These are phyloP conservation scores for Ilyonectria robusta DNA, from an alignment of 2,329 filamentous ascomycete species.

Conservation along the genomic window DNA sequence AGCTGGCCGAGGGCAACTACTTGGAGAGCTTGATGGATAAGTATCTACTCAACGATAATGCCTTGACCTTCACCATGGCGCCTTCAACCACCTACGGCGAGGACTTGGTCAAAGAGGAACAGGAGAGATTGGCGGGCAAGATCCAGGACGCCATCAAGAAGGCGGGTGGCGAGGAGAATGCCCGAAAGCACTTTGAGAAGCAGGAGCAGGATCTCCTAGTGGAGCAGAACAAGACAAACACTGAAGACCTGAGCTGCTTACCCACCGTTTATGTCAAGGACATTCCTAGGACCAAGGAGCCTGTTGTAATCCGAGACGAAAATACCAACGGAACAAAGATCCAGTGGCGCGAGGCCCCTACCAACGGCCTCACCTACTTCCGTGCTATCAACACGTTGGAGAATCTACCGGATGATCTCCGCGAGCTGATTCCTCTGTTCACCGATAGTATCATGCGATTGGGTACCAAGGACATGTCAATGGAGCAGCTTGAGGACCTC, in stretches of 20 bases:
- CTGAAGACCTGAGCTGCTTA: constrained; percentile 87
- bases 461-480: constrained; percentile 87
- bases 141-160: constrained; percentile 78
- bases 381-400: constrained; percentile 86
- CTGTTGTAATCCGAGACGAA: constrained; percentile 73
- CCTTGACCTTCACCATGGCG: constrained; percentile 93
- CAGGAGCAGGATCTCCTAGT: constrained; percentile 85
- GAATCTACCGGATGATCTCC: constrained; percentile 85
- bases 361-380: constrained; percentile 97
- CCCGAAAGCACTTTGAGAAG: constrained; percentile 78
- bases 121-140: constrained; percentile 79
- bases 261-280: constrained; percentile 91
- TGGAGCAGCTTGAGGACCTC: constrained; percentile 95
- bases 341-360: constrained; percentile 93
- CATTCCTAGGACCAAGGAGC: constrained; percentile 84
- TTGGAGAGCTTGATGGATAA: constrained; percentile 89
- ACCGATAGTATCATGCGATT: constrained; percentile 94
- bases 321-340: constrained; percentile 75
- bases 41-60: constrained; percentile 89
- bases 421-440: constrained; percentile 89
- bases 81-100: constrained; percentile 83
- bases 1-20: constrained; percentile 82
- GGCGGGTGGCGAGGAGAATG: constrained; percentile 79
- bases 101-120: constrained; percentile 83
- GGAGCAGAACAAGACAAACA: constrained; percentile 87